Base-by-base conservation (phyloP, 75 land plant genomes). In the Sequoiadendron giganteum region DNA sequence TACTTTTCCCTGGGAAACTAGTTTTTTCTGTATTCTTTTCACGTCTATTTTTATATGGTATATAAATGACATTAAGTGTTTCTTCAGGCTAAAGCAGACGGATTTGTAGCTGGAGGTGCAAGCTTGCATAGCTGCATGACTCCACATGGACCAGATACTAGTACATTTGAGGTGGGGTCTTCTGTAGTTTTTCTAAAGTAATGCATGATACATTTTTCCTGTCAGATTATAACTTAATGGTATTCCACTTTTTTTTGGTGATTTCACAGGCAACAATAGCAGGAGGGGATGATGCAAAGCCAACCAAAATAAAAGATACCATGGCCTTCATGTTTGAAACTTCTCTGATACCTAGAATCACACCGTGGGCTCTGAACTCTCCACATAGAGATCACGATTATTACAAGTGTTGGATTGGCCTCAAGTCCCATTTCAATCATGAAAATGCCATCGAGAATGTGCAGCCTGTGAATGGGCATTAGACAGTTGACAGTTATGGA, bases 291-390 rank as follows among this genome's bases (percentile, higher is more conserved):
- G 91, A 92, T 43, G 89, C 88, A 34, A 91, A 89, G 39, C 96
- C 95, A 36, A 68, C 75, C 49, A 95, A 73, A 47, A 91, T 95
- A 72, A 91, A 85, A 28, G 91, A 90, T 85, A 94, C 97, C 10
- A 87, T 98, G 88, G 99, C 99, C 18, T 98, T 98, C 91, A 98
- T 98, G 99, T 97, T 98, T 87, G 99, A 98, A 89, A 96, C 99
- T 13, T 91, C 92, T 88, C 90, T 98, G 13, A 95, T 95, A 28
- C 99, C 99, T 30, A 89, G 95, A 39, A 90, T 95, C 45, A 95
- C 96, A 81, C 88, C 89, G 18, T 97, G 95, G 97, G 99, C 99
- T 18, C 95, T 95, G 13, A 95, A 94, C 15, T 95, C 95, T 88
- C 99, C 96, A 16, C 91, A 90, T 84, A 82, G 87, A 73, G 99